These are phyloP conservation scores for Diaporthe capsici DNA, from an alignment of 2,329 filamentous ascomycete genomes.

Conservation along the genomic window DNA sequence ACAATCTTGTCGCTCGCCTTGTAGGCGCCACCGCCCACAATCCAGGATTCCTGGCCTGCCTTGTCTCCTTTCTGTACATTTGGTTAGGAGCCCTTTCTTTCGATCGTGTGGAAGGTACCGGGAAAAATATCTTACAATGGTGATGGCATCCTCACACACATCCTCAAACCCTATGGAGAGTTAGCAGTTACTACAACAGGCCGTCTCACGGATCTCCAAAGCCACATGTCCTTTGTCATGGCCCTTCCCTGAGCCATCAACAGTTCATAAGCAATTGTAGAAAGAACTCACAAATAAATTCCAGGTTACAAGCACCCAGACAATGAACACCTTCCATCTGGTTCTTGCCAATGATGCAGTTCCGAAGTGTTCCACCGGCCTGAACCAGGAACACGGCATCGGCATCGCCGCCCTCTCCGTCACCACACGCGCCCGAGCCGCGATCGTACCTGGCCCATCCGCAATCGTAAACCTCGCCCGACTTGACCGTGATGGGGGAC, in stretches of 20 bases:
- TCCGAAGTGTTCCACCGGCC: conserved; percentile 58
- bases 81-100: not conserved
- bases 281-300: conserved; percentile 52
- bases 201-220: too few species aligned
- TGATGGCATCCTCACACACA: conserved; percentile 16
- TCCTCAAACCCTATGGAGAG: conserved; percentile 10
- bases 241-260: too few species aligned
- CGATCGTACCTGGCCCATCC: conserved; percentile 56
- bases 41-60: conserved; percentile 11
- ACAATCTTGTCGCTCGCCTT: not conserved
- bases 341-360: conserved; percentile 62
- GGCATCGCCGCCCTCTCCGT: conserved; percentile 54
- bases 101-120: not conserved
- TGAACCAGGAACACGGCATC: conserved; percentile 61
- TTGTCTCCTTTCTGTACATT: not conserved
- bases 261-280: not conserved
- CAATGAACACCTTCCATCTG: conserved; percentile 63
- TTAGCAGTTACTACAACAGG: not conserved
- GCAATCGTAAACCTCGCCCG: conserved; percentile 51
- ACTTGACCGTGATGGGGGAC: conserved; percentile 40
- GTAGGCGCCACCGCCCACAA: conserved; percentile 13
- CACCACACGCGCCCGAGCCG: conserved; percentile 56
- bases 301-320: conserved; percentile 57
- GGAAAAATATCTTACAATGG: not conserved
- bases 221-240: not conserved